Conservation (phyloP, 2,329 filamentous ascomycete genomes). For the Colletotrichum karsti region DNA sequence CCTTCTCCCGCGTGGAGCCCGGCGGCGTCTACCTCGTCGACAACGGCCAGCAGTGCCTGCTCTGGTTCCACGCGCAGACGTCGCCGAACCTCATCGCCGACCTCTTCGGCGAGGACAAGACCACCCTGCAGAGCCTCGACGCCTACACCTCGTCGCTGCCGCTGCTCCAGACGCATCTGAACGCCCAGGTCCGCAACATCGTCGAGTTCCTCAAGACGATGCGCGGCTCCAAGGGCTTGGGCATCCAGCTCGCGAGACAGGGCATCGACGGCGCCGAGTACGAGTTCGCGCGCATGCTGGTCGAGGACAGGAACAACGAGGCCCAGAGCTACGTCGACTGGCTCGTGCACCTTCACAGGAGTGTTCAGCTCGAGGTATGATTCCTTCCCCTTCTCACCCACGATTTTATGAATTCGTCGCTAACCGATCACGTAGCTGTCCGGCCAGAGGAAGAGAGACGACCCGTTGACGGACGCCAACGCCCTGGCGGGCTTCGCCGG, state of each 20-base stretch:
- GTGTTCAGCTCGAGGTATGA: constrained; percentile 87
- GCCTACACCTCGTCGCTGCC: constrained; percentile 83
- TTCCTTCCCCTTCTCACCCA: background rate
- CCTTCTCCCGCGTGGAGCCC: constrained; percentile 88
- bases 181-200: constrained; percentile 93
- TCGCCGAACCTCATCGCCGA: constrained; percentile 92
- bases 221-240: constrained; percentile 86
- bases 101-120: constrained; percentile 83
- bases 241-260: constrained; percentile 90
- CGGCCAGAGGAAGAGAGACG: constrained; percentile 77
- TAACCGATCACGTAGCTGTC: constrained; percentile 57
- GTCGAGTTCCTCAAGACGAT: constrained; percentile 84
- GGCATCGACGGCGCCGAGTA: constrained; percentile 95
- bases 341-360: constrained; percentile 93
- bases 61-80: constrained; percentile 93
- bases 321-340: constrained; percentile 98
- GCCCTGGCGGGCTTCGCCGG: constrained; percentile 65
- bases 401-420: background rate
- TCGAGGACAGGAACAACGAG: constrained; percentile 97
- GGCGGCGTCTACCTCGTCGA: constrained; percentile 95
- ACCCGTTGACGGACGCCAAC: constrained; percentile 58
- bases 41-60: constrained; percentile 88
- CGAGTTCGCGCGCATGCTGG: constrained; percentile 89
- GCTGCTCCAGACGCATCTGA: constrained; percentile 88
- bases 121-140: constrained; percentile 78